Percentiles rank a stretch among this genome's conserved stretches.
phyloP scores from a whole-genome alignment of 176 grass and related monocot genomes.

The Typha latifolia region DNA sequence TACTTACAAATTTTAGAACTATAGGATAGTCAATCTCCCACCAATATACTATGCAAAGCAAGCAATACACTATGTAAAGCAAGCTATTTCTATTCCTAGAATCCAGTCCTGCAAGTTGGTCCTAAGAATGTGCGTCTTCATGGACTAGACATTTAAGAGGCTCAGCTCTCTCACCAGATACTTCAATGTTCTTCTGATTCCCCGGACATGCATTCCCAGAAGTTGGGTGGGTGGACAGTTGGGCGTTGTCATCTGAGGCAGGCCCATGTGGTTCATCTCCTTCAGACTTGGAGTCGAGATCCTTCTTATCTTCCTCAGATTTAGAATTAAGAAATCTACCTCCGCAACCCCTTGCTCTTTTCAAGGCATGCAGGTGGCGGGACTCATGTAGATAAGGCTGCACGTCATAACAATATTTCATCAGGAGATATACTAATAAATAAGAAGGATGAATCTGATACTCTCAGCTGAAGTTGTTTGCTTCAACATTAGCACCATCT shows the following conservation, averaged over 20 bases:
- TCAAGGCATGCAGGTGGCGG: constrained; percentile 38
- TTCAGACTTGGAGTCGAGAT: background rate
- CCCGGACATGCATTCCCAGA: background rate
- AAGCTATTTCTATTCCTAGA: no score
- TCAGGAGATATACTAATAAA: background rate
- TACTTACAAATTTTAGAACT: no score
- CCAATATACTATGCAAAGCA: no score
- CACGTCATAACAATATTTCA: background rate
- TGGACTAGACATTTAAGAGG: background rate
- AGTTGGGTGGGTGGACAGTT: background rate
- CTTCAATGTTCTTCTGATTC: background rate
- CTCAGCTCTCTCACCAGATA: background rate
- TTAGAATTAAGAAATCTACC: constrained; percentile 50
- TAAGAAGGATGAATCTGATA: background rate
- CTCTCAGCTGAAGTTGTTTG: no score
- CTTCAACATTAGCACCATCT: no score
- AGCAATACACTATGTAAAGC: no score
- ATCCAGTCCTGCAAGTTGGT: background rate
- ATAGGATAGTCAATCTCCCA: no score
- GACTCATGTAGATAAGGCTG: constrained; percentile 52
- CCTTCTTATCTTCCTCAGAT: constrained; percentile 18
- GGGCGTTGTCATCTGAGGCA: constrained; percentile 6
- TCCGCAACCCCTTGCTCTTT: constrained; percentile 36
- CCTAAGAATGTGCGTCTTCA: background rate
- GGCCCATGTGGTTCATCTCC: constrained; percentile 11